These are phyloP conservation scores for Rhododendron mucronatum DNA, from an alignment of 148 eudicot genomes.

Conservation along the genomic window DNA sequence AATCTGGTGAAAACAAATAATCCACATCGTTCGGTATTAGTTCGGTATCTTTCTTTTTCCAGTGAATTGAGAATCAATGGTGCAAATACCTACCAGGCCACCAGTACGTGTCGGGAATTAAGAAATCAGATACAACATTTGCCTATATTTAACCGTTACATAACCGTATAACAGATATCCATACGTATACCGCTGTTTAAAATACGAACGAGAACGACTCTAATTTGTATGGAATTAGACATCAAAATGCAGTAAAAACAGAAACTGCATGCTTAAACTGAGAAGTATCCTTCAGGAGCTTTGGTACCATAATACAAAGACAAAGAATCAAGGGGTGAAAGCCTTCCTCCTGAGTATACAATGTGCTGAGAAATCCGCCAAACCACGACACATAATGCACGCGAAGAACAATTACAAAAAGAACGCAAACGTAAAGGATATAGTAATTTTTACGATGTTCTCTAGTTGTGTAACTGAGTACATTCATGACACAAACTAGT, in stretches of 20 bases:
- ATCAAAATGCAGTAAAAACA: not conserved
- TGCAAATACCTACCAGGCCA: not conserved
- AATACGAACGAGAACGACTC: not conserved
- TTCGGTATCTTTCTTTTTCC: not conserved
- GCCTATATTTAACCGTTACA: not conserved
- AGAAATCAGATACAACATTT: not conserved
- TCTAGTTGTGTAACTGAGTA: not conserved
- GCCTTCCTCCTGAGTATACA: not conserved
- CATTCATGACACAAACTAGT: not conserved
- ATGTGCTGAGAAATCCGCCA: not conserved
- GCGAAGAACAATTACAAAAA: too few relatives aligned
- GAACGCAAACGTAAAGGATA: not conserved
- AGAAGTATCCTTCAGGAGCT: not conserved
- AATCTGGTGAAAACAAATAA: not conserved
- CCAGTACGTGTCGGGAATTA: not conserved
- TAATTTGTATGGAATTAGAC: not conserved
- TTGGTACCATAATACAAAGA: not conserved
- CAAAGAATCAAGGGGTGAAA: not conserved
- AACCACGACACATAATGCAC: not conserved
- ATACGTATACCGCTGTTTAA: not conserved
- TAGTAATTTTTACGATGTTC: too few relatives aligned
- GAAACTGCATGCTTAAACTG: not conserved
- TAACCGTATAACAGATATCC: not conserved
- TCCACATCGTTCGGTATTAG: not conserved
- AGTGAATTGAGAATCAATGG: not conserved